These are phyloP conservation scores for Chaetomium tenue DNA, from an alignment of 495 filamentous ascomycete genomes.

Conservation along the genomic window DNA sequence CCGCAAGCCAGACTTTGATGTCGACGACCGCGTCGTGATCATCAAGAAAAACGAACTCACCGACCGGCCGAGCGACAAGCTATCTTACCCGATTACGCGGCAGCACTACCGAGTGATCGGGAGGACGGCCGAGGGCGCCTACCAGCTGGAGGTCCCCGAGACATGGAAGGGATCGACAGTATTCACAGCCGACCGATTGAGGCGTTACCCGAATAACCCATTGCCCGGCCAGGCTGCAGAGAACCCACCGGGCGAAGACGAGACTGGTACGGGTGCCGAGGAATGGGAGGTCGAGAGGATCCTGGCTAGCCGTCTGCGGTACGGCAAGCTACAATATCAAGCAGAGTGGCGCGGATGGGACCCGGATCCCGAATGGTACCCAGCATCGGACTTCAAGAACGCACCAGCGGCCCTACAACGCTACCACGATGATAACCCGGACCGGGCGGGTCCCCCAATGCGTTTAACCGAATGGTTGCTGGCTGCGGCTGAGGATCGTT, in stretches of 20 bases:
- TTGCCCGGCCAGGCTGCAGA: constrained; percentile 17
- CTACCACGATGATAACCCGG: constrained; percentile 12
- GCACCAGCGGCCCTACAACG: constrained; percentile 5
- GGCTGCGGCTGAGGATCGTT: constrained; percentile 9
- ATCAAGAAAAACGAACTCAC: constrained; percentile 9
- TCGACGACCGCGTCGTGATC: constrained; percentile 18
- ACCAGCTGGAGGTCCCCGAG: constrained; percentile 8
- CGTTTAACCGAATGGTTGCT: constrained; percentile 7
- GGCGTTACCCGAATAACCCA: constrained; percentile 16
- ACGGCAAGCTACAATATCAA: constrained; percentile 19
- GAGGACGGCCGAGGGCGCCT: constrained; percentile 11
- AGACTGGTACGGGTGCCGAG: not conserved
- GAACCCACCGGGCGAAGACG: constrained; percentile 15
- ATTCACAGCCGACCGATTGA: constrained; percentile 4
- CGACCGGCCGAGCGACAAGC: constrained; percentile 18
- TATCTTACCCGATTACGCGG: constrained; percentile 14
- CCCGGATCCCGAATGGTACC: constrained; percentile 15
- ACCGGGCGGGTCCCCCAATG: constrained; percentile 13
- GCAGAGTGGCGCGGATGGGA: constrained; percentile 17
- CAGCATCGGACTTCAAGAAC: constrained; percentile 5
- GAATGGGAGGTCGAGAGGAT: constrained; percentile 17
- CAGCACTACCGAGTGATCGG: constrained; percentile 10
- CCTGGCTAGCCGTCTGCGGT: constrained; percentile 4
- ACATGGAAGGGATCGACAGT: constrained; percentile 7
- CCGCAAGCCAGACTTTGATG: constrained; percentile 21